phyloP scores from a whole-genome alignment of 2,329 filamentous ascomycete genomes.

The Atkinsonella texensis region DNA sequence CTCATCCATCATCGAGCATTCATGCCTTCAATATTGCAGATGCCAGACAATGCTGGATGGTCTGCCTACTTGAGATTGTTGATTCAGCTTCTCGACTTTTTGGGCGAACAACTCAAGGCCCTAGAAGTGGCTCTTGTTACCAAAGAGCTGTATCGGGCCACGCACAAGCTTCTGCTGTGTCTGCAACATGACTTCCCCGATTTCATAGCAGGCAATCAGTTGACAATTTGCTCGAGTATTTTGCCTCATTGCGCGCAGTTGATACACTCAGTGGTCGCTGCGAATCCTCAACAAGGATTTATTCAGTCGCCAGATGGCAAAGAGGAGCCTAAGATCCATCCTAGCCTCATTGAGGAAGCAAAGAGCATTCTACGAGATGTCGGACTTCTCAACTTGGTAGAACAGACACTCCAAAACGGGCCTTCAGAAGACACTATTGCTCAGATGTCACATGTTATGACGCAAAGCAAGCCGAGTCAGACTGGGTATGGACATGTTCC shows the following conservation, averaged over 20 bases:
- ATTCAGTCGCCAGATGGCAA: conserved; percentile 57
- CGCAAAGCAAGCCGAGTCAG: conserved; percentile 42
- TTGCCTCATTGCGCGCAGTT: conserved; percentile 77
- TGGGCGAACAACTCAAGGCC: conserved; percentile 69
- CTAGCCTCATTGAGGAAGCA: conserved; percentile 53
- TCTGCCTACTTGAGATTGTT: conserved; percentile 61
- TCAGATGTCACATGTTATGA: conserved; percentile 63
- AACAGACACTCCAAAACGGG: conserved; percentile 47
- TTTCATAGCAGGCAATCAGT: conserved; percentile 79
- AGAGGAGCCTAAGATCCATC: conserved; percentile 59
- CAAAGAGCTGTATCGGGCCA: conserved; percentile 75
- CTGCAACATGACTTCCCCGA: conserved; percentile 92
- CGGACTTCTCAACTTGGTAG: conserved; percentile 47
- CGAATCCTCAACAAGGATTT: conserved; percentile 57
- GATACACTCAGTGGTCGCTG: conserved; percentile 76
- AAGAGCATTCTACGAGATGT: conserved; percentile 38
- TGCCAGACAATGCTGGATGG: conserved; percentile 63
- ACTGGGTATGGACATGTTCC: conserved; percentile 55
- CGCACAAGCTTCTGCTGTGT: conserved; percentile 70
- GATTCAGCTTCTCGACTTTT: conserved; percentile 57
- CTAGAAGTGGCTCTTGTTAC: conserved; percentile 55
- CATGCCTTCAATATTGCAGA: conserved; percentile 62
- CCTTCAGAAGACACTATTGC: conserved; percentile 62
- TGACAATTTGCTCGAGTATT: conserved; percentile 68
- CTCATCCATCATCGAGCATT: conserved; percentile 79